Evolutionary conservation across 202 grass and related monocot genomes (phyloP).

Genomic region (Dendrocalamus latiflorus): DNA sequence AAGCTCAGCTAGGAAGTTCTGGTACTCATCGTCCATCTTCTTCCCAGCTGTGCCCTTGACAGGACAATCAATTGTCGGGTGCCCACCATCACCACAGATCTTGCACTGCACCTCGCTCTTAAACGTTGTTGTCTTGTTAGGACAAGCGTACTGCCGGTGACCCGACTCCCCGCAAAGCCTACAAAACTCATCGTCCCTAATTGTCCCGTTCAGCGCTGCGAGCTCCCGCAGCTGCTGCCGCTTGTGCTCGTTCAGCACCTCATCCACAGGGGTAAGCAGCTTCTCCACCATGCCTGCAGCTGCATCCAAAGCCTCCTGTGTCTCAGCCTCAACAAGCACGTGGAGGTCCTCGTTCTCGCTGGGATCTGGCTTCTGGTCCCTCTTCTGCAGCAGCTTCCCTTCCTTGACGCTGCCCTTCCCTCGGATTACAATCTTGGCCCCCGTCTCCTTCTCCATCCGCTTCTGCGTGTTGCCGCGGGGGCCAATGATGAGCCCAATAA

Average conservation of each 20-base stretch:
- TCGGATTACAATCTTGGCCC: slow-evolving; percentile 87
- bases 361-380: slow-evolving; percentile 81
- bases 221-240: slow-evolving; percentile 87
- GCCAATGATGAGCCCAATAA: slow-evolving; percentile 86
- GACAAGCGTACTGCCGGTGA: slow-evolving; percentile 80
- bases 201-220: slow-evolving; percentile 77
- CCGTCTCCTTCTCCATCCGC: slow-evolving; percentile 98
- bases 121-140: slow-evolving; percentile 56
- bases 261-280: slow-evolving; percentile 85
- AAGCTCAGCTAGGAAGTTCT: slow-evolving; percentile 93
- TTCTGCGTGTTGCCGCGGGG: slow-evolving; percentile 91
- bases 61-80: slow-evolving; percentile 93
- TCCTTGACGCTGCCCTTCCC: slow-evolving; percentile 94
- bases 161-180: slow-evolving; percentile 81
- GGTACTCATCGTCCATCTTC: slow-evolving; percentile 98
- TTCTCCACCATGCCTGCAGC: slow-evolving; percentile 95
- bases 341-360: slow-evolving; percentile 92
- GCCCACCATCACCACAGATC: slow-evolving; percentile 91
- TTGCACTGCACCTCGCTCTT: slow-evolving; percentile 92
- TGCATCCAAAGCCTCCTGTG: slow-evolving; percentile 66
- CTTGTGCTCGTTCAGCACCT: slow-evolving; percentile 97
- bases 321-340: slow-evolving; percentile 88
- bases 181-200: slow-evolving; percentile 95
- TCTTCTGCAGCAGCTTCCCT: slow-evolving; percentile 88
- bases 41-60: slow-evolving; percentile 76